phyloP scores from a whole-genome alignment of 2,329 filamentous ascomycete genomes.

The Aspergillus flavus region DNA sequence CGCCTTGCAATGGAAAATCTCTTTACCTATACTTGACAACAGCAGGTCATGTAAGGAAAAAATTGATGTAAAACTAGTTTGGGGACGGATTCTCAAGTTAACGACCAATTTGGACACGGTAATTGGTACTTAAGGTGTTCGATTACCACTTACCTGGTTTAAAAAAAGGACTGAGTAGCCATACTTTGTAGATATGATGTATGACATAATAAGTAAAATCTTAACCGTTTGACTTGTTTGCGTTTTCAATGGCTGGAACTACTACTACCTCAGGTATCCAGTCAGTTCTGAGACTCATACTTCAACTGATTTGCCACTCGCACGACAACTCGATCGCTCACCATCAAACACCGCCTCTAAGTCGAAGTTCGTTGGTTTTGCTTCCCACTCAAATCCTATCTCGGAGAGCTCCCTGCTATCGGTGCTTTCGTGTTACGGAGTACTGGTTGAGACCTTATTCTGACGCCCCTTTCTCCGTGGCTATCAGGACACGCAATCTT shows the following conservation, averaged over 20 bases:
- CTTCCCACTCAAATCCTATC: neutral
- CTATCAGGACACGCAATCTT: neutral
- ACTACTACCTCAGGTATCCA: neutral
- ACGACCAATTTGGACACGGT: neutral
- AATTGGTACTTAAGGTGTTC: neutral
- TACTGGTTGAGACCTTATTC: neutral
- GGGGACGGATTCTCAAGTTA: neutral
- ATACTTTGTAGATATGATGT: neutral
- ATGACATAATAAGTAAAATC: conserved; percentile 8
- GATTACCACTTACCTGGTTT: neutral
- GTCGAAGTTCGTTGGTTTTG: neutral
- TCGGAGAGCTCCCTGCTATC: neutral
- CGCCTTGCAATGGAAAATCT: neutral
- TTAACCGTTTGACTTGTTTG: conserved; percentile 22
- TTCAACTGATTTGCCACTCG: conserved; percentile 20
- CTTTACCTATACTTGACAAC: neutral
- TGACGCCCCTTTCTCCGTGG: neutral
- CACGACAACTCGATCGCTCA: conserved; percentile 13
- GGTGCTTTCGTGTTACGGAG: neutral
- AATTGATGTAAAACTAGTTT: neutral
- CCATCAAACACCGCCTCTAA: neutral
- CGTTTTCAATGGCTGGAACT: conserved; percentile 7
- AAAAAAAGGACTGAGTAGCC: too few relatives aligned
- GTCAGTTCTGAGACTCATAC: neutral
- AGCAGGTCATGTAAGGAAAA: neutral